Evolutionary conservation across 2,329 filamentous ascomycete genomes (phyloP), one percentile per base, ranked within the genome.

Genomic region (Gaeumannomyces sp.): DNA sequence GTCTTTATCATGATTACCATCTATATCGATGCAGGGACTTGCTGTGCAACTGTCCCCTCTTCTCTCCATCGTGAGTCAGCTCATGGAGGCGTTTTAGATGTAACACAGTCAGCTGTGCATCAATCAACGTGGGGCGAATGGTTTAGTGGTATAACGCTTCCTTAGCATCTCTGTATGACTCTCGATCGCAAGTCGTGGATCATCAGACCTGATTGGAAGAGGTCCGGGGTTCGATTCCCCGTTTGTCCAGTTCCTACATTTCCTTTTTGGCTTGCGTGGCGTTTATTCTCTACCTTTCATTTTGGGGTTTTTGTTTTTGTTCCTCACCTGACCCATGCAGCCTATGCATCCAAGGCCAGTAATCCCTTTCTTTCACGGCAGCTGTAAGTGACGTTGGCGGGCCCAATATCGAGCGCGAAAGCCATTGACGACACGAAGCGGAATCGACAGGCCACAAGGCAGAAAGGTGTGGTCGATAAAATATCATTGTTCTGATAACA

Each of bases 161-260:
- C 45, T 53, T 53, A 53, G 45, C 45, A 53, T 53, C 45, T n/a
- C n/a, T 53, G 7, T 8, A 53, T 53, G 45, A n/a, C 8, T 53
- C 45, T 53, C 19, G 19, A n/a, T 10, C 8, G 25, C n/a, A 10
- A n/a, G 6, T 45, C 38, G 14, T 19, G 5, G 45, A n/a, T 1
- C 45, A 25, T 53, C 2, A 1, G 45, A 53, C 25, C n/a, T 11
- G 13, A 10, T 7, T 62, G 61, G 61, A 62, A 62, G 61, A 62
- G 61, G 61, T 62, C 61, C 61, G 35, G 61, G 50, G 61, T 62
- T 62, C 61, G 61, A 62, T 62, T 62, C 61, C 50, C 50, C 35
- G 61, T 62, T 45, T 62, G 35, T 62, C 61, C 61, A 62, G 27
- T 56, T n/a, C 22, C 33, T n/a, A 53, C 45, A 25, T 10, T 11